These are phyloP conservation scores for Scheffersomyces segobiensis DNA, from an alignment of 1,139 yeast species.

Conservation along the genomic window DNA sequence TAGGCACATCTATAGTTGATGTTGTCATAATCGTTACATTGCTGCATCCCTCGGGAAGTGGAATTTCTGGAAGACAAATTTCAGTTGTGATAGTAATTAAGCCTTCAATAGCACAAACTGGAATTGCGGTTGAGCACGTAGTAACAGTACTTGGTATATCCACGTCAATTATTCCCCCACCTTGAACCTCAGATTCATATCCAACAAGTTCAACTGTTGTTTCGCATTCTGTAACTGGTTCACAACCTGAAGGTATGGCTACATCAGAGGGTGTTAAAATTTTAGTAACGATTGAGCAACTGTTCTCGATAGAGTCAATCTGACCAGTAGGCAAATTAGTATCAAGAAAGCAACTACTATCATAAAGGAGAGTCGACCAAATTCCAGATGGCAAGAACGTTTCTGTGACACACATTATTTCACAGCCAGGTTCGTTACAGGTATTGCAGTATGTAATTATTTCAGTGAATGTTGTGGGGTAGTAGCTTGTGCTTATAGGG, in stretches of 20 bases:
- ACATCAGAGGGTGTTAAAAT: neutral
- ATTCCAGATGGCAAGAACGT: neutral
- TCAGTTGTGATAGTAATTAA: neutral
- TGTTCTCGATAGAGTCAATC: neutral
- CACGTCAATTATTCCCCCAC: neutral
- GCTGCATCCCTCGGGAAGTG: neutral
- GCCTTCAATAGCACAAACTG: neutral
- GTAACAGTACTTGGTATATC: neutral
- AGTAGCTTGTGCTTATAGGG: neutral
- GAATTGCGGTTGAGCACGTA: neutral
- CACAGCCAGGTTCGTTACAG: neutral
- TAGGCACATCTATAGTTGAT: neutral
- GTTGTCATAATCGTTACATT: neutral
- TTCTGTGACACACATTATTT: neutral
- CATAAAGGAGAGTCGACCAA: neutral
- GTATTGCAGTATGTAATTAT: neutral
- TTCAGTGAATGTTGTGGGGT: neutral
- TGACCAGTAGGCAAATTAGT: neutral
- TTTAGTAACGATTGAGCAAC: neutral
- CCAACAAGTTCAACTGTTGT: neutral
- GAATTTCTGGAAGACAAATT: neutral
- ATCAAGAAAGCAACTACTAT: neutral
- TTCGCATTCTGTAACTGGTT: neutral
- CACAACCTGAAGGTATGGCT: neutral
- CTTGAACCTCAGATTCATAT: neutral